Base-by-base conservation (phyloP, 2,329 filamentous ascomycete species). In the Microsporum canis region DNA sequence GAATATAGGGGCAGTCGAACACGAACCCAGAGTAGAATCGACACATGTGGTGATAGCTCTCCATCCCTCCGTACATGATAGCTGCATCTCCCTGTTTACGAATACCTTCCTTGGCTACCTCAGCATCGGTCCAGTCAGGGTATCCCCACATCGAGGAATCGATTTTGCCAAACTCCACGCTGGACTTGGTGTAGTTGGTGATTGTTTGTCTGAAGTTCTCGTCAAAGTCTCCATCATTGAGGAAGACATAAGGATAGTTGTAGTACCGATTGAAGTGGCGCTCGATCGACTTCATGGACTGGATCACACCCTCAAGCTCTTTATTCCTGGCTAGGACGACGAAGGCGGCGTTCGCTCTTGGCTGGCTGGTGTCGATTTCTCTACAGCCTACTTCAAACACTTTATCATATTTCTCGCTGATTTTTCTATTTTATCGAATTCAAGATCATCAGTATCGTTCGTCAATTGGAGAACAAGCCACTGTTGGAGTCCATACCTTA, bases 211-310 rank as follows among this genome's bases (percentile, higher is more conserved):
- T 95, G 82, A 99, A 99, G 10, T 86, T 89, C 70, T 89, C 84
- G 75, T 97, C 91, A 82, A 99, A 99, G 62, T 97, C 91, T 65
- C 88, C 94, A 70, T 99, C 92, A 76, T 99, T 99, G 67, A 99
- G 80, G 75, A 99, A 97, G 67, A 97, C 92, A 72, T 97, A 99
- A 31, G 94, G 94, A 74, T 99, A 99, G 75, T 97, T 85, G 74
- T 91, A 99, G 91, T 92, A 99, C 67, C 91, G 85, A 77, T 99
- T 99, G 84, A 99, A 99, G 76, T 99, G 94, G 68, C 94, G 84
- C 79, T 99, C 94, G 67, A 99, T 91, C 49, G 92, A 97, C 79
- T 96, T 96, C 74, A 99, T 83, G 7, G 94, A 97, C 75, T 97
- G 90, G 66, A 99, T 84, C 43, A 99, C 94, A 63, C 94, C 94